A percentile compares a stretch with the other conserved stretches of the same genome.
Conservation (phyloP, 2,329 filamentous ascomycete species). For the Myotisia sp. region DNA sequence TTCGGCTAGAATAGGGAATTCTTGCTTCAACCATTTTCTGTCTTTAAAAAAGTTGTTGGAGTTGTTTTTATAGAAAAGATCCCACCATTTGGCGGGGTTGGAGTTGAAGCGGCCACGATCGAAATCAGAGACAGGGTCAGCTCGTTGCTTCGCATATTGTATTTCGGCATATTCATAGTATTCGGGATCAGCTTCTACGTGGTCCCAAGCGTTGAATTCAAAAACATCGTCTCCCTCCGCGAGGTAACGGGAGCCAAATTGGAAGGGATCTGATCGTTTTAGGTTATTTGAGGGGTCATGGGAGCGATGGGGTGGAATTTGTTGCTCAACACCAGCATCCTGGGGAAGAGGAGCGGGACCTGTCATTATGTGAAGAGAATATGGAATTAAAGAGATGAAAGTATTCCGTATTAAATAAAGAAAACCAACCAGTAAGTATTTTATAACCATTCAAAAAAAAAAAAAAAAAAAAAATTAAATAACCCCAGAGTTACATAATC, state of each 20-base stretch:
- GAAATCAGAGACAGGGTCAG: constrained; percentile 79
- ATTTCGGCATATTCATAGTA: constrained; percentile 75
- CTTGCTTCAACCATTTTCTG: constrained; percentile 89
- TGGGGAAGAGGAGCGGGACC: no score
- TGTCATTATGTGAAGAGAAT: no score
- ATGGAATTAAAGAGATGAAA: no score
- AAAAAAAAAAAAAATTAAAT: no score
- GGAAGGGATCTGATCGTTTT: constrained; percentile 84
- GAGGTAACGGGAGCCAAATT: constrained; percentile 82
- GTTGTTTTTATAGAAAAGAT: constrained; percentile 96
- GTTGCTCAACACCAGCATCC: no score
- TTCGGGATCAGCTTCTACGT: constrained; percentile 79
- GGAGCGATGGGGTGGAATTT: constrained; percentile 45
- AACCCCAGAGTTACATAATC: no score
- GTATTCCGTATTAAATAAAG: no score
- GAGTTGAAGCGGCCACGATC: constrained; percentile 81
- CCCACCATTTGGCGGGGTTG: constrained; percentile 93
- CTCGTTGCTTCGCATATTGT: constrained; percentile 74
- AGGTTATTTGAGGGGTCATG: constrained; percentile 57
- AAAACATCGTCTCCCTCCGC: constrained; percentile 79
- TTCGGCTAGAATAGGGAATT: constrained; percentile 76
- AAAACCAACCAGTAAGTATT: no score
- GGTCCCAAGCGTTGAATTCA: constrained; percentile 98
- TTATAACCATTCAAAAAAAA: no score
- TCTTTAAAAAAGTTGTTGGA: constrained; percentile 97